Evolutionary conservation across 805 yeast genomes (phyloP).

Genomic region (Isabelozyma heimii): DNA sequence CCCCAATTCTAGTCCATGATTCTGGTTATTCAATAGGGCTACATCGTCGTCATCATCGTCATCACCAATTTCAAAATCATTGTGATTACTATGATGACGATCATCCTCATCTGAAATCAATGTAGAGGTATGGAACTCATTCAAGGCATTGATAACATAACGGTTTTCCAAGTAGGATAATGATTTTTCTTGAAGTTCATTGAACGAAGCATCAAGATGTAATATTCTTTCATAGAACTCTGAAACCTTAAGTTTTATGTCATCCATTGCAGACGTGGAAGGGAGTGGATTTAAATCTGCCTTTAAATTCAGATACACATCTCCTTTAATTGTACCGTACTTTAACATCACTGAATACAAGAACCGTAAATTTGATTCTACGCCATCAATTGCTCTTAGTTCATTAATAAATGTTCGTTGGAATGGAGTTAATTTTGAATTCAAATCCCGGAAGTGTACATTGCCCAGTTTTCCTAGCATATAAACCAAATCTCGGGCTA

Average conservation of each 20-base stretch:
- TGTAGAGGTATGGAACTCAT: slow-evolving; percentile 29
- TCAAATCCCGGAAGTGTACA: slow-evolving; percentile 50
- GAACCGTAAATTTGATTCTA: slow-evolving; percentile 27
- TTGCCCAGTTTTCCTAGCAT: slow-evolving; percentile 36
- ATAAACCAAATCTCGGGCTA: slow-evolving; percentile 41
- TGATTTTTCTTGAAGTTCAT: slow-evolving; percentile 21
- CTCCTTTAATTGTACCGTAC: slow-evolving; percentile 23
- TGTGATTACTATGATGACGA: slow-evolving; percentile 1
- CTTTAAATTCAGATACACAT: slow-evolving; percentile 26
- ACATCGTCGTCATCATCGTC: slow-evolving; percentile 29
- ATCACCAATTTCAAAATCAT: slow-evolving; percentile 14
- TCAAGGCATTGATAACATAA: slow-evolving; percentile 28
- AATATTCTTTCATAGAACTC: slow-evolving; percentile 28
- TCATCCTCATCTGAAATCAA: slow-evolving; percentile 9
- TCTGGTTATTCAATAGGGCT: slow-evolving; percentile 21
- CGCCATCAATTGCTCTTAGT: slow-evolving; percentile 33
- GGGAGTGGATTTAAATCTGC: slow-evolving; percentile 57
- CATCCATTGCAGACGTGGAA: slow-evolving; percentile 33
- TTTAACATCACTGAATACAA: slow-evolving; percentile 28
- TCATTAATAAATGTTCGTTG: slow-evolving; percentile 45
- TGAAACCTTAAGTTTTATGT: slow-evolving; percentile 20
- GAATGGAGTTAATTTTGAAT: slow-evolving; percentile 41
- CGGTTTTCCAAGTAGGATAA: slow-evolving; percentile 31
- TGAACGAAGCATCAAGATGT: slow-evolving; percentile 36
- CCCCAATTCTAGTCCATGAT: slow-evolving; percentile 20